Evolutionary conservation across 345 rosid species (phyloP), one percentile per base, ranked within the genome.

Genomic region (Lepidium didymum): DNA sequence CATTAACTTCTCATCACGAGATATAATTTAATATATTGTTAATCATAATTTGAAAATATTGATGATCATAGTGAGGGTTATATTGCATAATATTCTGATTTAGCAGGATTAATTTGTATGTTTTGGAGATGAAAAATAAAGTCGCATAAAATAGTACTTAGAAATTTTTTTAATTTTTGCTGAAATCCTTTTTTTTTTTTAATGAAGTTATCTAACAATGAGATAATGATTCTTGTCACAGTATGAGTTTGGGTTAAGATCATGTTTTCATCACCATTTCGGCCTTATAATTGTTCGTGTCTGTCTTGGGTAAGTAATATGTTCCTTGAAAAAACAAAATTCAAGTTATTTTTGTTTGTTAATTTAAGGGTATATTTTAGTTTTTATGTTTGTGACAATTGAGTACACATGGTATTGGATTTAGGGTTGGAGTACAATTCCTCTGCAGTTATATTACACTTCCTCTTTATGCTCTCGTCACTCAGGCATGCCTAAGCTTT

Each of bases 401-500:
- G 7, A 56, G 11, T 3, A 10, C 0, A 10, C 0, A 19, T 56
- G 37, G 19, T 14, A 2, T 27, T 58, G 27, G 61, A 29, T 38
- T 35, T 84, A 89, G 98, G 80, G 51, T 85, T 13, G 85, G 85
- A 15, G 91, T 85, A 25, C 96, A 92, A 60, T 65, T 92, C 63
- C 49, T 89, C 23, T 87, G 96, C 83, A 89, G 92, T 73, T 92
- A 89, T 81, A 85, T 79, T 75, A 92, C 96, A 33, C 88, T 92
- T 27, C 98, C 96, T 11, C 85, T 92, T 23, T 92, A 92, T 50
- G 96, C 98, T 34, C 98, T 92, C 59, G 98, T 92, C 23, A 86
- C 98, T 67, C 98, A 89, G 91, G 98, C 84, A 59, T 33, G 62
- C 27, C 56, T 47, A 8, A 49, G n/a, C 23, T 36, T 8, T 34